Base-by-base conservation (phyloP, 176 grass and related monocot genomes). In the Bolboschoenus planiculmis region DNA sequence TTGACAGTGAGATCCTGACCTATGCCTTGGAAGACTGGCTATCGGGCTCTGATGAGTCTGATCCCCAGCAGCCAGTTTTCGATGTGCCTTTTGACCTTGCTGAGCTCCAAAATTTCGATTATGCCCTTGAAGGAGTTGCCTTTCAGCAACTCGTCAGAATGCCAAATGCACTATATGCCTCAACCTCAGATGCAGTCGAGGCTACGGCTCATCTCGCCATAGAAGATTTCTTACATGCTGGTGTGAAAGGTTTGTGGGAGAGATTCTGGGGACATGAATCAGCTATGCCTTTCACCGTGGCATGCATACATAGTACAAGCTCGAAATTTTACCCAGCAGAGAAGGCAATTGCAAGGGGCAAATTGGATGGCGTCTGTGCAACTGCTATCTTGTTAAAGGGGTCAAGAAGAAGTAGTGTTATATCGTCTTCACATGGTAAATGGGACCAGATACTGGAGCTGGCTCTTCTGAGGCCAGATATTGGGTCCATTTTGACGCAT, bases 361-460 rank as follows among this genome's bases (percentile, higher is more conserved):
- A 93, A 78, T 89, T 98, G 18, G 96, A 91, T 73, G 96, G 92
- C 53, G 87, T 95, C 54, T 98, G 96, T 64, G 96, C 96, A 2
- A 93, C 92, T 0, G 89, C 96, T 67, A 77, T 95, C 50, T 87
- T 98, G 33, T 83, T 87, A 37, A 98, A 95, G 82, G 92, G 80
- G 59, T 91, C 34, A 4, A 88, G 83, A 80, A 18, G 35, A 51
- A 77, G 72, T 53, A 51, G 72, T 53, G 72, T 44, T 34, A 48
- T 27, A 15, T 82, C 80, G 56, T 82, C 79, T 77, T 91, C 87
- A 24, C 87, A 86, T 84, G 96, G 96, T 35, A 99, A 89, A 68
- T 99, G 92, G 96, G 96, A 99, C 84, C 89, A 99, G 34, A 99
- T 99, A 78, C 57, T 93, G 58, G 89, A 95, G 59, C 51, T 99